Conservation (phyloP, 2,329 filamentous ascomycete species). For the Byssoonygena ceratinophila region DNA sequence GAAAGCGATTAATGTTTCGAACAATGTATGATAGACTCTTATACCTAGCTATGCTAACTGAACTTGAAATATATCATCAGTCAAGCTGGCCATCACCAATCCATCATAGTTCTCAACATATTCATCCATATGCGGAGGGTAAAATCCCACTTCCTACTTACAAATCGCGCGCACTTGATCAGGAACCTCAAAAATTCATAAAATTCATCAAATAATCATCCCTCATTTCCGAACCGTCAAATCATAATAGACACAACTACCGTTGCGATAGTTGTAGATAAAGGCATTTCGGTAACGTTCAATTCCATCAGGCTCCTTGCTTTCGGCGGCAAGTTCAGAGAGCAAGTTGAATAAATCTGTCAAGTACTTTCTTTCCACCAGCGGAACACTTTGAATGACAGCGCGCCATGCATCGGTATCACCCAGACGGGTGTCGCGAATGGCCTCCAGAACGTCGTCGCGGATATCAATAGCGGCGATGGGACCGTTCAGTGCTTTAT, state of each 20-base stretch:
- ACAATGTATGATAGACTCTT: constrained; percentile 4
- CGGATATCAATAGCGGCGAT: constrained; percentile 81
- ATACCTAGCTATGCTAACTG: constrained; percentile 1
- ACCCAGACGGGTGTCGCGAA: constrained; percentile 62
- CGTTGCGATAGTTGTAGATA: constrained; percentile 83
- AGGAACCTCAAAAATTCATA: constrained; percentile 1
- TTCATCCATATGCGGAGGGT: too few species aligned
- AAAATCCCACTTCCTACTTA: too few species aligned
- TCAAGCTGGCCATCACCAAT: too few species aligned
- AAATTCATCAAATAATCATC: constrained; percentile 15
- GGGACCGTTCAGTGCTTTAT: constrained; percentile 63
- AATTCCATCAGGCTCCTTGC: constrained; percentile 37
- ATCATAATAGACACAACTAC: constrained; percentile 77
- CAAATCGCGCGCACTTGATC: not conserved
- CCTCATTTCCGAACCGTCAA: constrained; percentile 37
- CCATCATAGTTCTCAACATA: too few species aligned
- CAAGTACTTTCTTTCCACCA: constrained; percentile 70
- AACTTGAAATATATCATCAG: too few species aligned
- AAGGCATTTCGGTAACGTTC: constrained; percentile 59
- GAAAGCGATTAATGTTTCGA: constrained; percentile 49
- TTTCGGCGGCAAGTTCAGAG: constrained; percentile 47
- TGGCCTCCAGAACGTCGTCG: constrained; percentile 67
- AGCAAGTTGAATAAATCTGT: constrained; percentile 72
- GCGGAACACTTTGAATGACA: constrained; percentile 65
- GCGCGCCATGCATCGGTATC: constrained; percentile 76